Evolutionary conservation across 1,284 basidiomycete genomes (phyloP).

Genomic region (Trametes polyzona): DNA sequence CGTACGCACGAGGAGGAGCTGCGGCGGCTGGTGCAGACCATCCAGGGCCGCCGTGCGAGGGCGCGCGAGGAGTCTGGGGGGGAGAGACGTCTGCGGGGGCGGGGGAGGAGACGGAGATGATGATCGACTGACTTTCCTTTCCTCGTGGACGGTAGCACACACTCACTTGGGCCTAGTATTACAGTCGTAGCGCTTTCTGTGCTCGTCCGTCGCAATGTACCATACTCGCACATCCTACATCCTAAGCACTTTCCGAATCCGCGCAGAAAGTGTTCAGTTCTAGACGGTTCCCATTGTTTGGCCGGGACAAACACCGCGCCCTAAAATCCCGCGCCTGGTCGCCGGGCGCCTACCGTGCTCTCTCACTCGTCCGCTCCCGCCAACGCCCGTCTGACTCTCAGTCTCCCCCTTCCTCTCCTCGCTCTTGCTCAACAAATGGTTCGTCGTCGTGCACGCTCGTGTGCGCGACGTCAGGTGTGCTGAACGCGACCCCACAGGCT

Average conservation of each 20-base stretch:
- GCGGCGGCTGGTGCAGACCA: not conserved
- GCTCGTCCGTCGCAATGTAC: conserved; percentile 31
- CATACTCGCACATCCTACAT: conserved; percentile 30
- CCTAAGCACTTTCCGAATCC: not conserved
- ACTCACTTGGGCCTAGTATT: no score
- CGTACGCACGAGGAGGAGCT: not conserved
- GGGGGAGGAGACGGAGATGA: conserved; percentile 23
- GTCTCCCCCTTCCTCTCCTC: conserved; percentile 2
- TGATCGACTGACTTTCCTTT: conserved; percentile 23
- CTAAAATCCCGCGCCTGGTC: conserved; percentile 27
- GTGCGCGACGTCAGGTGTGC: not conserved
- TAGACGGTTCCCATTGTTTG: conserved; percentile 37
- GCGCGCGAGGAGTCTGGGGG: not conserved
- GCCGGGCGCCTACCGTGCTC: conserved; percentile 4
- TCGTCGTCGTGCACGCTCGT: not conserved
- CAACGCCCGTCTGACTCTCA: conserved; percentile 1
- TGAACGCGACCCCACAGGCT: conserved; percentile 47
- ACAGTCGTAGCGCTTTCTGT: conserved; percentile 2
- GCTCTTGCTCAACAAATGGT: conserved; percentile 22
- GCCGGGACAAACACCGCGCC: conserved; percentile 33
- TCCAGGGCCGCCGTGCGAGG: not conserved
- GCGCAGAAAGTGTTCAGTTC: conserved; percentile 11
- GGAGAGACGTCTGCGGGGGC: not conserved
- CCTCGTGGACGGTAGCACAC: no score
- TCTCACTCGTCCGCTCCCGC: conserved; percentile 11